Base-by-base conservation (phyloP, 139 green algal species). In the Raphidocelis subcapitata region DNA sequence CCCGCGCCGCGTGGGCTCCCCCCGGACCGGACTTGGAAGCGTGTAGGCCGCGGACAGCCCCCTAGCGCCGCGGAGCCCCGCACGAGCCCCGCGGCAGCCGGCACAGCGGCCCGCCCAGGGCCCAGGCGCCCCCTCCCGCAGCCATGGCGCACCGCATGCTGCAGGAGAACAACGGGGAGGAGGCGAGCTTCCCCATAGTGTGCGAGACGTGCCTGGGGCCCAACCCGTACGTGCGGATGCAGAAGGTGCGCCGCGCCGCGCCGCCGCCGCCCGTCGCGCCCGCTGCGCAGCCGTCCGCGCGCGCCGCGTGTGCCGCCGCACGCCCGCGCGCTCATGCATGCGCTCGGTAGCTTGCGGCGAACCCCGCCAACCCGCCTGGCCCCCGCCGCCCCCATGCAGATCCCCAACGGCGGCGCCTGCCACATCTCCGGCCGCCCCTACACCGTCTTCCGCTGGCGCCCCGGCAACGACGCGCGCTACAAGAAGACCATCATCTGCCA, bases 401-500 rank as follows among this genome's bases (percentile, higher is more conserved):
- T 97, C 46, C 88, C 94, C 69, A 96, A 89, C 79, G 93, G 91
- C 20, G 91, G 85, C 2, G 82, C 84, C 35, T 98, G 94, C 78
- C 92, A 98, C 67, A 97, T 98, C 49, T 97, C 89, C 28, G 90
- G 88, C 23, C 71, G 94, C 31, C 94, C 94, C 3, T 97, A 97
- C 84, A 97, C 93, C 1, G 89, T 96, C 18, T 98, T 97, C 74
- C 72, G 94, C 1, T 98, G 94, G 94, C 75, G 87, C 1, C 94
- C 94, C 10, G 94, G 94, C 44, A 91, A 76, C 49, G 92, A 97
- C 32, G 94, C 94, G 3, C 74, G 79, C 37, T 97, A 96, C 86
- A 99, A 99, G 85, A 98, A 97, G 79, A 99, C 96, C 24, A 95
- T 98, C 73, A 93, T 99, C 66, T 99, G 96, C 76, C 93, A 98